These are phyloP conservation scores for Phytophthora fragariae DNA, from an alignment of 352 stramenopile species.

Conservation along the genomic window DNA sequence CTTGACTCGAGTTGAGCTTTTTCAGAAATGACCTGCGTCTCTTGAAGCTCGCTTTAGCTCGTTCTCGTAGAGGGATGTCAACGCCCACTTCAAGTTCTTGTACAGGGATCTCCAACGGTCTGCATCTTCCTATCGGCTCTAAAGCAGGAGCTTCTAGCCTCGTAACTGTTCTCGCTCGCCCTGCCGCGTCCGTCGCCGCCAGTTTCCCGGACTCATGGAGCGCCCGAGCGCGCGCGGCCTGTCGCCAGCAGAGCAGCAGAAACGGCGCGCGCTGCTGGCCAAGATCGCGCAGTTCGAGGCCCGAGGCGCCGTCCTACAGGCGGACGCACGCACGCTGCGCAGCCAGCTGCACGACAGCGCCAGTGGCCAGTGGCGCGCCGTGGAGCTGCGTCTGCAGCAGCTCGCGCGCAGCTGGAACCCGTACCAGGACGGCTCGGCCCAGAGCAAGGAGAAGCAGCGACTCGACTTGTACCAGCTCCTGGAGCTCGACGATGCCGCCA, in stretches of 20 bases:
- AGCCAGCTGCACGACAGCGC: slow-evolving; percentile 70
- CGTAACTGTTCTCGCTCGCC: slow-evolving; percentile 10
- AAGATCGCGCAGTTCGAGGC: slow-evolving; percentile 67
- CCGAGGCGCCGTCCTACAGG: slow-evolving; percentile 61
- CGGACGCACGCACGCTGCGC: slow-evolving; percentile 72
- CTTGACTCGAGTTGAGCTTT: slow-evolving; percentile 13
- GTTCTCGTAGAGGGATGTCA: slow-evolving; percentile 5
- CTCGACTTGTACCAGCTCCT: slow-evolving; percentile 77
- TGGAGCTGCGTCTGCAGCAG: slow-evolving; percentile 66
- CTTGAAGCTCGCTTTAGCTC: slow-evolving; percentile 6
- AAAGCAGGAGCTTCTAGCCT: not conserved
- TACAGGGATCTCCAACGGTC: not conserved
- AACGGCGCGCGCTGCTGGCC: slow-evolving; percentile 46
- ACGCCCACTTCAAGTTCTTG: not conserved
- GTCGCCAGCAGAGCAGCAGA: slow-evolving; percentile 29
- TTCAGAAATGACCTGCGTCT: slow-evolving; percentile 29
- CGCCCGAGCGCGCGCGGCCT: not conserved
- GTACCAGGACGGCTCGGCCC: slow-evolving; percentile 61
- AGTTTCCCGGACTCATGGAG: slow-evolving; percentile 19
- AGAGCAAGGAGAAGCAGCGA: slow-evolving; percentile 42
- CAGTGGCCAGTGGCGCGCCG: slow-evolving; percentile 64
- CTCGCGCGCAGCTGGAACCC: slow-evolving; percentile 76
- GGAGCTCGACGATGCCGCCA: slow-evolving; percentile 36
- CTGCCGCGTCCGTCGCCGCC: not conserved
- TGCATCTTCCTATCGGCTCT: not conserved